Base-by-base conservation (phyloP, 192 early-diverging fungal species). In the Chytriomyces sp. region DNA sequence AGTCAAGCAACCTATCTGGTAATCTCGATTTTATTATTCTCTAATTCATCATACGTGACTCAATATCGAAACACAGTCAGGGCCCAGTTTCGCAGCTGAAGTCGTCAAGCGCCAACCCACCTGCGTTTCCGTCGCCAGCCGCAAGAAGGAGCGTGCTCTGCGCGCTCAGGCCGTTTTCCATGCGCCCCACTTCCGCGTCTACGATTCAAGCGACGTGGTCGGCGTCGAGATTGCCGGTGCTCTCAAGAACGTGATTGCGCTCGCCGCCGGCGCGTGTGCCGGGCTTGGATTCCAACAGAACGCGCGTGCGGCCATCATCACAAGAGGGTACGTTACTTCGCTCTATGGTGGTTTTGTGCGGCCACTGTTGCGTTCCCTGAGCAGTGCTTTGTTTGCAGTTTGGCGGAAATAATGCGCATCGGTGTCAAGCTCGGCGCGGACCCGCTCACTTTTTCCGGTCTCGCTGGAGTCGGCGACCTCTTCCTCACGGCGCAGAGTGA, bases 211-310 rank as follows among this genome's bases (percentile, higher is more conserved):
- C 14, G 84, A 85, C 56, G 77, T 76, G 7, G 52, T 82, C 26
- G 84, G 84, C 5, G 75, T 85, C 37, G 79, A 81, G 60, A 63
- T 85, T 49, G 84, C 82, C 8, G 74, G 74, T 38, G 84, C 84
- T 14, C 56, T 84, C 5, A 85, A 85, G 61, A 85, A 85, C 76
- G 82, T 85, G 10, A 78, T 85, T 54, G 84, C 84, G 5, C 63
- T 85, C 60, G 84, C 81, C 5, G 66, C 79, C 28, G 83, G 84
- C 32, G 73, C 76, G 4, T 80, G 78, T 68, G 63, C 81, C 31
- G 84, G 84, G 31, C 57, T 79, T 25, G 84, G 82, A 37, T 84
- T 77, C 72, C 78, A 80, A 39, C 77, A 76, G 52, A 85, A 85
- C 69, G 74, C 84, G 2, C 69, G 84, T 32, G 84, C 84, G 3